Evolutionary conservation across 169 alveolate genomes (phyloP), one percentile per base, ranked within the genome.

Genomic region (Plasmodium gonderi): DNA sequence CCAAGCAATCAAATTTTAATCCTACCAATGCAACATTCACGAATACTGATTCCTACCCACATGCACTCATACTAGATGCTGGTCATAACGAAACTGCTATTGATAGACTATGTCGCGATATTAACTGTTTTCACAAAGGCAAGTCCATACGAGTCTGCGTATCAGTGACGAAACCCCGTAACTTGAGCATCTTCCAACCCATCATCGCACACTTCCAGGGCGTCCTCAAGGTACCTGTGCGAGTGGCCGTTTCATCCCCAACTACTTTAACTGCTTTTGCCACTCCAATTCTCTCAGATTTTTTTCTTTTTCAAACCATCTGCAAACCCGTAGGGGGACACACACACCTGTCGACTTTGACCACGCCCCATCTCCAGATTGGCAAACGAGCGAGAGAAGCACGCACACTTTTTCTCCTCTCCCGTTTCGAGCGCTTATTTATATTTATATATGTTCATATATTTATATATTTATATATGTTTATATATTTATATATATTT

Each of bases 31-130:
- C 80, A 49, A 47, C 9, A 54, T n/a, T 9, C 29, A 45, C 49
- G 76, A 75, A 3, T 51, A 23, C 38, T 42, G 8, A 11, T 9
- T 29, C 11, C 9, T 20, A 69, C 20, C 97, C 97, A 3, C 36
- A 11, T 36, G 95, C 91, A 0, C 97, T 97, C 45, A 82, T 97
- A 49, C 45, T 98, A 29, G 99, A 98, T 75, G 97, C 97, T 7
- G 97, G 97, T 6, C 99, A 98, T 80, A 98, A 98, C 79, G 97
- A 95, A 65, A 89, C 95, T 1, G 98, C 98, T 6, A 54, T 98
- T 33, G 97, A 95, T 75, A 80, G 98, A 74, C 95, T 97, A 11
- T 91, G 96, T n/a, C 76, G 79, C 14, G 97, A 87, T 20, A 38
- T 87, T 4, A 87, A 87, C 79, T 75, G n/a, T 26, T 87, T 87